Percentiles rank a stretch among this genome's conserved stretches.
Conservation (phyloP, 441 rosid genomes). For the Erodium trifolium region DNA sequence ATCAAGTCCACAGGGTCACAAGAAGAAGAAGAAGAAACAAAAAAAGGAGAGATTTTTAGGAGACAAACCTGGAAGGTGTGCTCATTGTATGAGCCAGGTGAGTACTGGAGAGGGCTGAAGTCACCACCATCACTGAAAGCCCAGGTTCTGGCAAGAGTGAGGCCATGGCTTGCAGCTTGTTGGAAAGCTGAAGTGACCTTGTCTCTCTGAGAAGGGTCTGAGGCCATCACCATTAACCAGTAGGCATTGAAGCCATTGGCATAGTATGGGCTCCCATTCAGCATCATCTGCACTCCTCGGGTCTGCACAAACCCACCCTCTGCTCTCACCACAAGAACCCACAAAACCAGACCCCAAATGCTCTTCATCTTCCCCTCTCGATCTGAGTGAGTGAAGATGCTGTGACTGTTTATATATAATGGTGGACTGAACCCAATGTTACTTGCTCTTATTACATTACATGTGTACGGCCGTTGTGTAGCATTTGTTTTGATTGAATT, state of each 20-base stretch:
- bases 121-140: conserved; percentile 78
- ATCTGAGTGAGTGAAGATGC: no score
- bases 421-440: no score
- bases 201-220: conserved; percentile 71
- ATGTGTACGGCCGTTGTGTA: no score
- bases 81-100: conserved; percentile 85
- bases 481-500: no score
- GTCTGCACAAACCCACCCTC: conserved; percentile 53
- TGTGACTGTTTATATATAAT: no score
- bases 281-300: conserved; percentile 57
- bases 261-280: conserved; percentile 70
- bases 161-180: conserved; percentile 64
- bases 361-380: no score
- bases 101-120: conserved; percentile 63
- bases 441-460: no score
- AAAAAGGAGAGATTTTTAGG: neutral
- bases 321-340: no score
- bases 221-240: conserved; percentile 84
- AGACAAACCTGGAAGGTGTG: conserved; percentile 51
- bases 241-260: conserved; percentile 95
- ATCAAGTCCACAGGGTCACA: no score
- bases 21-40: no score
- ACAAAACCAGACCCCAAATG: no score
- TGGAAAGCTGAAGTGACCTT: conserved; percentile 60
- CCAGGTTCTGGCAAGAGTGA: conserved; percentile 84